Conservation (phyloP, 257 asterid genomes). For the Linderniella brevidens region DNA sequence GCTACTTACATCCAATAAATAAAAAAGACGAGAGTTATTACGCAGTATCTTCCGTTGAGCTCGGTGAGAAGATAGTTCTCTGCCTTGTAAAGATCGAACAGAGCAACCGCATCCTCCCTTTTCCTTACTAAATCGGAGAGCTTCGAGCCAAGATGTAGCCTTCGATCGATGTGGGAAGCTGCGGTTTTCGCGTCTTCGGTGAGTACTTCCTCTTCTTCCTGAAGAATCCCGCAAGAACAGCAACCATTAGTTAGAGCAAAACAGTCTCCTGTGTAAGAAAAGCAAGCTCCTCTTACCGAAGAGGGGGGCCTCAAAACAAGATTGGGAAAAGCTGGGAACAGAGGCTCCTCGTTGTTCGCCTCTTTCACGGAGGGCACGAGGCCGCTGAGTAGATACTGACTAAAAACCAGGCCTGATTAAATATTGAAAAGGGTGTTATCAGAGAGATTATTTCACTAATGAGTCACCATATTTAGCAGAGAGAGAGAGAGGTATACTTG, state of each 20-base stretch:
- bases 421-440: slow-evolving; percentile 2
- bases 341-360: slow-evolving; percentile 88
- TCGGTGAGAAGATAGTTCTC: slow-evolving; percentile 79
- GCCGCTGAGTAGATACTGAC: slow-evolving; percentile 92
- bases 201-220: slow-evolving; percentile 47
- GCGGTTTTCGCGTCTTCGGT: slow-evolving; percentile 74
- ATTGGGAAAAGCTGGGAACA: slow-evolving; percentile 66
- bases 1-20: neutral
- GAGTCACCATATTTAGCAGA: too few species aligned
- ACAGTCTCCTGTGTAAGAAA: slow-evolving; percentile 4
- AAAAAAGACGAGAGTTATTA: slow-evolving; percentile 22
- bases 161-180: slow-evolving; percentile 51
- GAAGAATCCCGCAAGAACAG: neutral
- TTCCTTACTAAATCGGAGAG: slow-evolving; percentile 53
- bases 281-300: slow-evolving; percentile 27
- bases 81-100: slow-evolving; percentile 48
- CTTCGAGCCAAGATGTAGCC: slow-evolving; percentile 65
- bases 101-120: slow-evolving; percentile 57
- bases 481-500: slow-evolving; percentile 41
- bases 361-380: slow-evolving; percentile 87
- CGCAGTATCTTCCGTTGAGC: slow-evolving; percentile 66
- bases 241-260: neutral
- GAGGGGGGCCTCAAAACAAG: slow-evolving; percentile 44
- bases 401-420: slow-evolving; percentile 70
- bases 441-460: too few species aligned